Percentiles rank a stretch among this genome's conserved stretches.
These are phyloP conservation scores for Sabuloglossum arenarium DNA, from an alignment of 495 filamentous ascomycete genomes.

Conservation along the genomic window DNA sequence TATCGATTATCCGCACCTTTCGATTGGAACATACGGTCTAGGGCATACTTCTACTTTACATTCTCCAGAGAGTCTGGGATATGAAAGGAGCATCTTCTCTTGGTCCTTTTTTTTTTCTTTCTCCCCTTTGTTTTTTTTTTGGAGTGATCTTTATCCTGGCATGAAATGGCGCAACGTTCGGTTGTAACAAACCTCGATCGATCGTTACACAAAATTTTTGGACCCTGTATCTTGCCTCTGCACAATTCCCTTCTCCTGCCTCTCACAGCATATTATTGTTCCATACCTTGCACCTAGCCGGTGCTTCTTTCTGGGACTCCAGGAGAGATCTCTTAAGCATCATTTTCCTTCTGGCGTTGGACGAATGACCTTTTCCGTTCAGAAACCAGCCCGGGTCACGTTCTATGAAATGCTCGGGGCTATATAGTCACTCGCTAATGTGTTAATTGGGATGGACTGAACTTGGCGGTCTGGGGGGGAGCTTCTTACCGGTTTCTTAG, in stretches of 20 bases:
- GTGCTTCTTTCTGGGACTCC: not conserved
- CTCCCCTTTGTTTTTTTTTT: not conserved
- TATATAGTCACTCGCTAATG: constrained; percentile 1
- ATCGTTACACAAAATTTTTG: not conserved
- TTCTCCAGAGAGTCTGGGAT: not conserved
- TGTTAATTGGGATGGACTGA: not conserved
- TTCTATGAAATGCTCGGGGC: not conserved
- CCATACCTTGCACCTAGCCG: not conserved
- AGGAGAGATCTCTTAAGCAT: not conserved
- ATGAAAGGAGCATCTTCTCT: not conserved
- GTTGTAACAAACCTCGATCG: not conserved
- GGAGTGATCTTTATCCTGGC: not conserved
- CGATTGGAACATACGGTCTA: not conserved
- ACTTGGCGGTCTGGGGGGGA: not conserved
- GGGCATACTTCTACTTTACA: not conserved
- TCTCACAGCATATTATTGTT: not conserved
- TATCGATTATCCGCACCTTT: not conserved
- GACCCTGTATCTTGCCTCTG: not conserved
- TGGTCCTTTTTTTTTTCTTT: not conserved
- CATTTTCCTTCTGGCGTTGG: not conserved
- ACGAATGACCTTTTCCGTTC: not conserved
- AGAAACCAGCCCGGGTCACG: not conserved
- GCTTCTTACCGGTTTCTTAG: not conserved
- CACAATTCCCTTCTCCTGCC: not conserved
- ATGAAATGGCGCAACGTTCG: constrained; percentile 1